These are phyloP conservation scores for Leishmania amazonensis DNA, from an alignment of 208 protist genomes.

Conservation along the genomic window DNA sequence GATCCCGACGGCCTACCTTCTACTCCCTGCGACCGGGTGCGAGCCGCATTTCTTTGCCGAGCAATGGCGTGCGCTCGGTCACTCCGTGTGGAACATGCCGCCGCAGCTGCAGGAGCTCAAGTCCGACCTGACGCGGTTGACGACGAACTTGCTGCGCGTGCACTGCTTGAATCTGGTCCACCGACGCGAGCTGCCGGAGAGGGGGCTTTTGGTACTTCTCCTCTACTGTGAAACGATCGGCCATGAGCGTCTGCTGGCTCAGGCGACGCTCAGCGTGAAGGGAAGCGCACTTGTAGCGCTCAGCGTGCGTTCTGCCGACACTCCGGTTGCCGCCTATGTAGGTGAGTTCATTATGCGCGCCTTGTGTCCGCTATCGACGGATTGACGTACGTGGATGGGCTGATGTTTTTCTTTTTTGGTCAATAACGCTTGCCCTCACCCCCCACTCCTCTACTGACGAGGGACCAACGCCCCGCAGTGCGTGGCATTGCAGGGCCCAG, in stretches of 20 bases:
- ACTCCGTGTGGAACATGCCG: constrained; percentile 51
- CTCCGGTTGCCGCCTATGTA: constrained; percentile 42
- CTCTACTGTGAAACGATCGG: constrained; percentile 59
- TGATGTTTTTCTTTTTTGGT: neutral
- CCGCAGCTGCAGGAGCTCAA: constrained; percentile 24
- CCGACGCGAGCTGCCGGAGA: constrained; percentile 23
- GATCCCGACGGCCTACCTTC: constrained; percentile 48
- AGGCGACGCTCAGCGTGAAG: constrained; percentile 38
- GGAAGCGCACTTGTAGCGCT: constrained; percentile 33
- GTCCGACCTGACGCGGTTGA: constrained; percentile 30
- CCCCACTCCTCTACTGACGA: neutral
- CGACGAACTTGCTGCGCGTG: constrained; percentile 55
- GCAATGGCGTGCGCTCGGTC: constrained; percentile 27
- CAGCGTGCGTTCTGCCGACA: constrained; percentile 44
- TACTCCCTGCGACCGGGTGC: constrained; percentile 55
- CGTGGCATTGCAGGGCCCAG: neutral
- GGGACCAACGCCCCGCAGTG: neutral
- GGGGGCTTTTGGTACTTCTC: constrained; percentile 29
- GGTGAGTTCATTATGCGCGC: constrained; percentile 45
- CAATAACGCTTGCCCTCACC: neutral
- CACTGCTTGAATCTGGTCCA: constrained; percentile 61
- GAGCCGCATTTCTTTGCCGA: constrained; percentile 30
- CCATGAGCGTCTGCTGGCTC: constrained; percentile 35
- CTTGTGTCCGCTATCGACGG: constrained; percentile 6
- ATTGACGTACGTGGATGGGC: neutral